Conservation (phyloP, 257 asterid species). For the Schizonepeta tenuifolia region DNA sequence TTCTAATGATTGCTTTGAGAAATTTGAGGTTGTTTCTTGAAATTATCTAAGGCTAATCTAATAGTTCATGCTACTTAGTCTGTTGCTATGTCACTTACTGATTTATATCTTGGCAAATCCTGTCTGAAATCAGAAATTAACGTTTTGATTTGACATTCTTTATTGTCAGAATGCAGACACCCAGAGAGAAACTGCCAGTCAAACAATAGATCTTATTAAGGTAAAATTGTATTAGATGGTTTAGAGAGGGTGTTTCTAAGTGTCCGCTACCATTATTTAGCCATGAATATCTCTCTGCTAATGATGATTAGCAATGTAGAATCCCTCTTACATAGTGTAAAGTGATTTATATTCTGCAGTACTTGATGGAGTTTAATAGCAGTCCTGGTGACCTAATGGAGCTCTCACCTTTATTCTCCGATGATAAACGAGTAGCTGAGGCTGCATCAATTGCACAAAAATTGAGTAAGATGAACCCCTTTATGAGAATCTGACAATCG, state of each 20-base stretch:
- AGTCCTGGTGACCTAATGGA: slow-evolving; percentile 98
- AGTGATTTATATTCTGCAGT: slow-evolving; percentile 56
- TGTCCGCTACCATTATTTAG: slow-evolving; percentile 14
- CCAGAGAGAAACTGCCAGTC: slow-evolving; percentile 97
- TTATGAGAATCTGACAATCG: slow-evolving; percentile 15
- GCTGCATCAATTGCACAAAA: slow-evolving; percentile 99
- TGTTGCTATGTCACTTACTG: slow-evolving; percentile 23
- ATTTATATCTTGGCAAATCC: slow-evolving; percentile 17
- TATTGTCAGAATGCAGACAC: slow-evolving; percentile 90
- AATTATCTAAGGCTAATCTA: slow-evolving; percentile 3
- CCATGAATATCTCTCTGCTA: slow-evolving; percentile 9
- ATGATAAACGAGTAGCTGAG: slow-evolving; percentile 94
- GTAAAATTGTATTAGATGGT: slow-evolving; percentile 40
- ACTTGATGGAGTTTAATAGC: slow-evolving; percentile 96
- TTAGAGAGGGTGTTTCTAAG: not conserved
- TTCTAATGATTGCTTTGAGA: slow-evolving; percentile 24
- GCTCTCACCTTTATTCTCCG: slow-evolving; percentile 94
- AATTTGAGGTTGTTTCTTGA: slow-evolving; percentile 14
- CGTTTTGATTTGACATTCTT: slow-evolving; percentile 21
- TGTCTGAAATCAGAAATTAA: slow-evolving; percentile 8
- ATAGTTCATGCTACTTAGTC: not conserved
- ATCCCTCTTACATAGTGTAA: slow-evolving; percentile 19
- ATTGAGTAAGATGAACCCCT: slow-evolving; percentile 67
- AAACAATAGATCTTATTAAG: slow-evolving; percentile 96
- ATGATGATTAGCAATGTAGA: slow-evolving; percentile 20